phyloP scores from a whole-genome alignment of 2,329 filamentous ascomycete genomes.

The Colletotrichum ledebouriae region DNA sequence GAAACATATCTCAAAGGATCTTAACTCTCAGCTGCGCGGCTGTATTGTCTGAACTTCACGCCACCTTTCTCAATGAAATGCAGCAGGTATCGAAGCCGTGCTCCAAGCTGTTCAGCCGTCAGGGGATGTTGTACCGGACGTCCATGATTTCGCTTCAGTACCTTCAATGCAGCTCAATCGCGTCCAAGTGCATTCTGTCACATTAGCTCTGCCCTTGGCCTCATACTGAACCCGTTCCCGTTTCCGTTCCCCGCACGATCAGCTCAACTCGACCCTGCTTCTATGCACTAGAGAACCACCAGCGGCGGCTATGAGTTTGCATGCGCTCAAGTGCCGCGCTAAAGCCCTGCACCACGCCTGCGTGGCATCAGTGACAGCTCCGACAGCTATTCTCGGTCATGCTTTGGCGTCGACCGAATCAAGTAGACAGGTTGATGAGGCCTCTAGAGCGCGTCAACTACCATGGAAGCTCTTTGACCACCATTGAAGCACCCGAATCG shows the following conservation, averaged over 20 bases:
- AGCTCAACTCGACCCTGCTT: slow-evolving; percentile 11
- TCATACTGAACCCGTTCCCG: slow-evolving; percentile 7
- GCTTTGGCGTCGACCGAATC: background rate
- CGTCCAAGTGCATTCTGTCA: background rate
- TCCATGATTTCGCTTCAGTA: slow-evolving; percentile 11
- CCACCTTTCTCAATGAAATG: background rate
- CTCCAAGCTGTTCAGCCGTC: background rate
- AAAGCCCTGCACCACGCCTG: slow-evolving; percentile 12
- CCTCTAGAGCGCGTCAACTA: background rate
- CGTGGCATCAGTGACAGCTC: slow-evolving; percentile 6
- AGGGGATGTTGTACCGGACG: slow-evolving; percentile 6
- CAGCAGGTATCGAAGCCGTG: slow-evolving; percentile 8
- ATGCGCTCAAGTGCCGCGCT: slow-evolving; percentile 35
- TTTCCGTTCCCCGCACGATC: slow-evolving; percentile 27
- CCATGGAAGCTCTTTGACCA: slow-evolving; percentile 4
- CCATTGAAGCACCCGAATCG: slow-evolving; percentile 18
- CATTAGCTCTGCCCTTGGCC: slow-evolving; percentile 11
- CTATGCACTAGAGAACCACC: background rate
- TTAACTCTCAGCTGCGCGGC: slow-evolving; percentile 1
- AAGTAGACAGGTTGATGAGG: background rate
- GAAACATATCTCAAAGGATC: slow-evolving; percentile 1
- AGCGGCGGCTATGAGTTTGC: slow-evolving; percentile 13
- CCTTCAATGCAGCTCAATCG: background rate
- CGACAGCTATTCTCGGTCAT: background rate
- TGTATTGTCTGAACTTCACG: slow-evolving; percentile 17